Percentiles rank a stretch among this genome's conserved stretches.
These are phyloP conservation scores for Zygoascus tannicola DNA, from an alignment of 805 yeast genomes.

Conservation along the genomic window DNA sequence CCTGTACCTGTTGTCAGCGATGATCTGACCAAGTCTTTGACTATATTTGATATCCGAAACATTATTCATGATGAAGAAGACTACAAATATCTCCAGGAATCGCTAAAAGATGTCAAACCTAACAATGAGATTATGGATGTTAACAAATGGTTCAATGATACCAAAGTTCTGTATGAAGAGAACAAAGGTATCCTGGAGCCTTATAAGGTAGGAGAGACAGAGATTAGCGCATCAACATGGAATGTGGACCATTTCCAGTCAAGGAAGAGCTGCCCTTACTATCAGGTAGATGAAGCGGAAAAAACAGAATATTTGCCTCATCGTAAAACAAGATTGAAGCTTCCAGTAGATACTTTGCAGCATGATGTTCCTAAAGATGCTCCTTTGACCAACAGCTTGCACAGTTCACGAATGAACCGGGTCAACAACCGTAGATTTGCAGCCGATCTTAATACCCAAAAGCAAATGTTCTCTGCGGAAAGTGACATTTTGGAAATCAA, in stretches of 20 bases:
- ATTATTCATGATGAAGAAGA: constrained; percentile 72
- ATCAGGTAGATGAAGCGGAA: constrained; percentile 59
- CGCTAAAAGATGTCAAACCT: constrained; percentile 28
- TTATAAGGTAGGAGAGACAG: constrained; percentile 2
- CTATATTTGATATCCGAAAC: constrained; percentile 37
- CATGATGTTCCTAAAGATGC: constrained; percentile 9
- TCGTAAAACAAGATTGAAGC: constrained; percentile 45
- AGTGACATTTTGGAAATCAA: constrained; percentile 74
- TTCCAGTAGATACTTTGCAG: constrained; percentile 23
- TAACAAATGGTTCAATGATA: constrained; percentile 44
- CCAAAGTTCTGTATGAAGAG: neutral
- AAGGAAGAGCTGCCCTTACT: constrained; percentile 64
- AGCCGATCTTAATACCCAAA: constrained; percentile 78
- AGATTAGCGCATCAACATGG: constrained; percentile 3
- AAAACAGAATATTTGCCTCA: constrained; percentile 77
- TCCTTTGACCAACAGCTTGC: constrained; percentile 6
- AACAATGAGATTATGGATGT: constrained; percentile 27
- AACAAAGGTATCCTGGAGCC: constrained; percentile 1
- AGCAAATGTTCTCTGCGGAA: constrained; percentile 53
- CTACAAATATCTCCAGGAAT: constrained; percentile 40
- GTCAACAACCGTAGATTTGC: constrained; percentile 82
- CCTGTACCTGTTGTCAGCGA: constrained; percentile 53
- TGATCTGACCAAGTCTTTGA: constrained; percentile 19
- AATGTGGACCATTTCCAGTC: constrained; percentile 1
- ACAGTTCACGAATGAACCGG: constrained; percentile 76